These are phyloP conservation scores for Trichoderma koningii DNA, from an alignment of 2,329 filamentous ascomycete species.

Conservation along the genomic window DNA sequence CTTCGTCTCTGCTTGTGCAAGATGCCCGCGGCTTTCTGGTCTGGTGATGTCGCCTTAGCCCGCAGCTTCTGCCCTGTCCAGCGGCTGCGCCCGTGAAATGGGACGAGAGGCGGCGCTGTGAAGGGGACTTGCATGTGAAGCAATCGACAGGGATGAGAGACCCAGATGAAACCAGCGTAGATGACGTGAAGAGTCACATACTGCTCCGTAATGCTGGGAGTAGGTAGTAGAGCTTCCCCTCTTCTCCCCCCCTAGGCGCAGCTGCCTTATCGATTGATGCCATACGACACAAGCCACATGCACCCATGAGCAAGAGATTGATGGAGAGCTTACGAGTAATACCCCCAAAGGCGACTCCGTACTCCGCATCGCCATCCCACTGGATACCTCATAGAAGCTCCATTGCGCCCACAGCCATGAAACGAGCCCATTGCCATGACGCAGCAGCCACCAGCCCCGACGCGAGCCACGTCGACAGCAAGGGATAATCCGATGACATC, in stretches of 20 bases:
- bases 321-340: too few species aligned
- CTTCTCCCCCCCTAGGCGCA: too few species aligned
- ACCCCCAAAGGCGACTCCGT: too few species aligned
- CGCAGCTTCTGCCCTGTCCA: background rate
- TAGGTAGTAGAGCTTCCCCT: too few species aligned
- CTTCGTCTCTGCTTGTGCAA: background rate
- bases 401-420: background rate
- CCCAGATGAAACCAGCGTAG: background rate
- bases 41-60: background rate
- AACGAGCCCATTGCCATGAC: background rate
- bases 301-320: background rate
- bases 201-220: background rate
- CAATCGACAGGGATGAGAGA: background rate
- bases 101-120: background rate
- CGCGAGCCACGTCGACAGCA: constrained; percentile 22
- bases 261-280: too few species aligned
- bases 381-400: background rate
- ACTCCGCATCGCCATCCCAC: too few species aligned
- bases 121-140: background rate
- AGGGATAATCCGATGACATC: background rate
- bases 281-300: too few species aligned
- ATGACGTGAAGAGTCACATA: constrained; percentile 16
- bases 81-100: background rate
- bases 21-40: background rate
- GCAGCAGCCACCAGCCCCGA: constrained; percentile 6